phyloP scores from a whole-genome alignment of 108 stramenopile genomes.

The Mediolabrus comicus region DNA sequence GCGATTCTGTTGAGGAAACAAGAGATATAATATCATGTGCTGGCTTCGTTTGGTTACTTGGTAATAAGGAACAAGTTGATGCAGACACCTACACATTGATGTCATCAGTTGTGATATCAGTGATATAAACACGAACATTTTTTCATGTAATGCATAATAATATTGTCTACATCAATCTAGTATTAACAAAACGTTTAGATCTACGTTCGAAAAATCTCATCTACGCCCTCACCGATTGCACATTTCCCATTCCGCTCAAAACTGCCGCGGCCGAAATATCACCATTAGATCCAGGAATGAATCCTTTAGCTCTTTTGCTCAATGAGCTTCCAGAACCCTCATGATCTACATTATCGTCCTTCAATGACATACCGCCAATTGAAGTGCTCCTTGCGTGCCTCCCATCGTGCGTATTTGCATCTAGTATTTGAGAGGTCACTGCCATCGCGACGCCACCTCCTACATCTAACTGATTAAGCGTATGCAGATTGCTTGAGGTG shows the following conservation, averaged over 20 bases:
- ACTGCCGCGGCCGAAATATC: conserved; percentile 6
- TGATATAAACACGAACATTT: background rate
- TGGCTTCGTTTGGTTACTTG: conserved; percentile 38
- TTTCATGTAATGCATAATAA: background rate
- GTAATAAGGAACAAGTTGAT: conserved; percentile 11
- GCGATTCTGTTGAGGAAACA: conserved; percentile 18
- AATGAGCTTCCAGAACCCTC: conserved; percentile 19
- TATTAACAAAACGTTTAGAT: background rate
- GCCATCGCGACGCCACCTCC: conserved; percentile 36
- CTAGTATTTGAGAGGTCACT: conserved; percentile 39
- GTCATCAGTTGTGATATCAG: background rate
- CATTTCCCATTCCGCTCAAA: background rate
- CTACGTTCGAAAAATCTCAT: background rate
- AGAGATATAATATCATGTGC: conserved; percentile 27
- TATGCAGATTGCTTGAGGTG: background rate
- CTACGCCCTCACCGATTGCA: background rate
- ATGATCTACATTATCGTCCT: background rate
- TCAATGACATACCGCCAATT: background rate
- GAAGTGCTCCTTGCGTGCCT: background rate
- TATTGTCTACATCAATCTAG: background rate
- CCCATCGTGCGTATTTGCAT: conserved; percentile 35
- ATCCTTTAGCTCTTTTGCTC: conserved; percentile 34
- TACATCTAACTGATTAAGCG: background rate
- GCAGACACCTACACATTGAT: conserved; percentile 16
- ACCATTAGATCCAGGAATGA: conserved; percentile 16